Evolutionary conservation across 1,139 yeast genomes (phyloP), one percentile per base, ranked within the genome.

Genomic region (Yamadazyma atlantica): DNA sequence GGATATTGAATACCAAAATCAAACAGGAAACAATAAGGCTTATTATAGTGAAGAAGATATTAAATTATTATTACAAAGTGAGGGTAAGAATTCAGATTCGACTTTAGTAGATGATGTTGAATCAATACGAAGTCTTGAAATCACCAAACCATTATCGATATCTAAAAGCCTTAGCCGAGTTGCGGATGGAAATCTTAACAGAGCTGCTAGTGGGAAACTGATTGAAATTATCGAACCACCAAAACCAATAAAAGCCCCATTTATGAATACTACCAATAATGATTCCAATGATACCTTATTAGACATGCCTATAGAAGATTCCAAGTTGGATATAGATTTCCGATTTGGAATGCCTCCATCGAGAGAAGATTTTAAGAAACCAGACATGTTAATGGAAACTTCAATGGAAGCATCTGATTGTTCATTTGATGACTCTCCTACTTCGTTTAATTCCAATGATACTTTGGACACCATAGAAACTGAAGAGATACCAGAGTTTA

Each of bases 31-130:
- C 19, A 41, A 53, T 30, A 63, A 64, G 44, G 33, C 44, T 15
- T 68, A 57, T 54, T 69, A 69, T 50, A 55, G 66, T 3, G 50
- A 53, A 16, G 62, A 64, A 29, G 73, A 69, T 39, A 45, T 69
- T 8, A 54, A 57, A 17, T 43, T 58, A 37, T 47, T 68, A 39
- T 22, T 25, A 16, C 23, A 29, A 11, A 45, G 51, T 14, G 48
- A 48, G 30, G n/a, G 4, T 5, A 48, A 44, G 22, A 43, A 48
- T 15, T 60, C 69, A 6, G 50, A 46, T 29, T 41, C 46, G 16
- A 66, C 72, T 0, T 59, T 66, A 43, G 63, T 64, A 3, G 59
- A 50, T 16, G 44, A 42, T 10, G 18, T 27, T 1, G 46, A 41
- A 17, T 41, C 39, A 27, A 35, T 43, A 16, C 34, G 24, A n/a